Percentiles rank a stretch among this genome's conserved stretches.
These are phyloP conservation scores for Cercospora nicotianae DNA, from an alignment of 2,329 filamentous ascomycete genomes.

Conservation along the genomic window DNA sequence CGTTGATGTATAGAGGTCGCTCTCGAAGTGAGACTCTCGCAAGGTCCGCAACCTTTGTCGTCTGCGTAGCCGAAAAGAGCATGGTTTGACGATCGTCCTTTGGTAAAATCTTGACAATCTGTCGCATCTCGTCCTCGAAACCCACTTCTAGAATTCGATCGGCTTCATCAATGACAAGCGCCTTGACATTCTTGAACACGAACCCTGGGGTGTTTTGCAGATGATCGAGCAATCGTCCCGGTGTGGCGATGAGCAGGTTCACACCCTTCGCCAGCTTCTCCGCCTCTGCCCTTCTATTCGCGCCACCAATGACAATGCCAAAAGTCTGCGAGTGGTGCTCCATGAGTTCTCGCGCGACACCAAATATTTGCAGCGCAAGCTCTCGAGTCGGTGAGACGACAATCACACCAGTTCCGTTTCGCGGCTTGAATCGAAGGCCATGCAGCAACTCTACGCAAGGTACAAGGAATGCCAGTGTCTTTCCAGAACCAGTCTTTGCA, in stretches of 20 bases:
- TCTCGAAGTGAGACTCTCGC: slow-evolving; percentile 89
- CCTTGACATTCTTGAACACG: slow-evolving; percentile 87
- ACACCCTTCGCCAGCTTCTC: slow-evolving; percentile 94
- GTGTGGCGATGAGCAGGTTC: slow-evolving; percentile 91
- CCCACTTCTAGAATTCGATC: slow-evolving; percentile 95
- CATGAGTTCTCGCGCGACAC: slow-evolving; percentile 91
- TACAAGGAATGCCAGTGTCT: slow-evolving; percentile 92
- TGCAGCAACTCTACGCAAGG: slow-evolving; percentile 92
- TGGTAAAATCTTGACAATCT: slow-evolving; percentile 92
- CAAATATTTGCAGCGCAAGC: slow-evolving; percentile 92
- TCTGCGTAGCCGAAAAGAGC: slow-evolving; percentile 98
- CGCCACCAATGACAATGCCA: slow-evolving; percentile 93
- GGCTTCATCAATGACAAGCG: slow-evolving; percentile 92
- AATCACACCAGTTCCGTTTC: slow-evolving; percentile 88
- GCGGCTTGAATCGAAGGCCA: slow-evolving; percentile 87
- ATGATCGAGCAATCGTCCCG: slow-evolving; percentile 89
- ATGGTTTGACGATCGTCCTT: slow-evolving; percentile 87
- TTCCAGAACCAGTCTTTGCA: slow-evolving; percentile 93
- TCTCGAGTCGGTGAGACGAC: slow-evolving; percentile 92
- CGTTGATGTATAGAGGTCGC: slow-evolving; percentile 94
- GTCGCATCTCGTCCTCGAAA: slow-evolving; percentile 97
- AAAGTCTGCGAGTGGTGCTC: slow-evolving; percentile 91
- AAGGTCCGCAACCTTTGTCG: slow-evolving; percentile 96
- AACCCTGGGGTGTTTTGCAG: slow-evolving; percentile 89
- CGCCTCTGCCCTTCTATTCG: slow-evolving; percentile 84